Base-by-base conservation (phyloP, 2,329 filamentous ascomycete genomes). In the Bipolaris gigantea region DNA sequence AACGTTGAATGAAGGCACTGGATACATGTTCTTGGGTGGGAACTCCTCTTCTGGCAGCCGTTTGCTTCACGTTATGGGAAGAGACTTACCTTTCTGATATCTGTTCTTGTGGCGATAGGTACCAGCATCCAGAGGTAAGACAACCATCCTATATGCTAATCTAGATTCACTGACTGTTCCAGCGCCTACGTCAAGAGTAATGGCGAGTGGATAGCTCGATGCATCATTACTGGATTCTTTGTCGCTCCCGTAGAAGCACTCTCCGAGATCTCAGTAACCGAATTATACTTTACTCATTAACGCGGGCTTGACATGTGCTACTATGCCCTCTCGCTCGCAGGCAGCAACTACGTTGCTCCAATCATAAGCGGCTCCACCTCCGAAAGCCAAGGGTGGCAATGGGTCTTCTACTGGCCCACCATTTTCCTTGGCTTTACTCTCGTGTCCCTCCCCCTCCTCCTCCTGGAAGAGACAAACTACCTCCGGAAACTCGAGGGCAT, bases 381-480 rank as follows among this genome's bases (percentile, higher is more conserved):
- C 5, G 72, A 75, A 40, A 59, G 64, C 2, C 65, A 71, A 50
- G 70, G 71, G 7, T 75, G 71, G 71, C 52, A 42, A 43, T 73
- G 72, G 71, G 70, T 73, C 2, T 64, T 71, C 52, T 78, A 80
- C 60, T 84, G 81, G 75, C 79, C 79, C 32, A 80, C 83, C 4
- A 84, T 86, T 25, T 77, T 85, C 58, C 67, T 73, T 3, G 81
- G 71, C 0, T 68, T 79, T 1, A 75, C 72, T 9, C 79, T 81
- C 34, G 61, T 85, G 16, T 76, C 83, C 57, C 69, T 81, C 1
- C 69, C 81, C 1, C 85, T 84, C 71, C 81, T 86, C 61, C 79
- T 81, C 66, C 79, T 85, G 75, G 84, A 86, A 66, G 84, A 86
- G 67, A 85, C 83, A 5, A 85, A 83, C 64, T 84, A 79, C 56